Evolutionary conservation across 208 protist genomes (phyloP).

Genomic region (Trypanosoma congolense): DNA sequence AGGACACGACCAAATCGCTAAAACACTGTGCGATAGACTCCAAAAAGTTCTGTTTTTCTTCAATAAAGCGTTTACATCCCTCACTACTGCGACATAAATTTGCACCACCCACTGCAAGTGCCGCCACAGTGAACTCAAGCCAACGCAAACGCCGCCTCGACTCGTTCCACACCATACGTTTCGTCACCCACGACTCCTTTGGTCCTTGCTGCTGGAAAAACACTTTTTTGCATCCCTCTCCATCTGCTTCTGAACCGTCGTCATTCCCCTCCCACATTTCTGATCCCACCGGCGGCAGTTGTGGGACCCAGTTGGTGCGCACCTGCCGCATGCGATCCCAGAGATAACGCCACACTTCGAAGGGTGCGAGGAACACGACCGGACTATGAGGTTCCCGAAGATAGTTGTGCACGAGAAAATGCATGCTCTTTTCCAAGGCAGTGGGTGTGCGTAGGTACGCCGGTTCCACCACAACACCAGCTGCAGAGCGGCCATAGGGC

Average conservation of each 20-base stretch:
- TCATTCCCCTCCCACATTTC: conserved; percentile 9
- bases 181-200: conserved; percentile 2
- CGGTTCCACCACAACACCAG: conserved; percentile 49
- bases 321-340: conserved; percentile 82
- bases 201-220: conserved; percentile 16
- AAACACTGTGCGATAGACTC: conserved; percentile 87
- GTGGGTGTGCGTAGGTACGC: conserved; percentile 44
- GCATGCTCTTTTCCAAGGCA: conserved; percentile 80
- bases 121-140: conserved; percentile 79
- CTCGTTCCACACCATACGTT: conserved; percentile 24
- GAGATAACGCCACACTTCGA: conserved; percentile 75
- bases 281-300: conserved; percentile 32
- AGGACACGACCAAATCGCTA: conserved; percentile 67
- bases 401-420: conserved; percentile 83
- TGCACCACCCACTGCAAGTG: conserved; percentile 56
- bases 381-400: conserved; percentile 63
- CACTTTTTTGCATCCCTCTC: conserved; percentile 7
- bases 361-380: conserved; percentile 49
- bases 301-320: conserved; percentile 70
- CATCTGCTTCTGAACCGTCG: conserved; percentile 18
- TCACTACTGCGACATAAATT: conserved; percentile 57
- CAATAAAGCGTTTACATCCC: conserved; percentile 57
- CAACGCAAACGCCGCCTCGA: conserved; percentile 55
- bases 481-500: conserved; percentile 63
- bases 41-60: conserved; percentile 79